Evolutionary conservation across 768 basidiomycete species (phyloP), one percentile per base, ranked within the genome.

Genomic region (Hypholoma fasciculare): DNA sequence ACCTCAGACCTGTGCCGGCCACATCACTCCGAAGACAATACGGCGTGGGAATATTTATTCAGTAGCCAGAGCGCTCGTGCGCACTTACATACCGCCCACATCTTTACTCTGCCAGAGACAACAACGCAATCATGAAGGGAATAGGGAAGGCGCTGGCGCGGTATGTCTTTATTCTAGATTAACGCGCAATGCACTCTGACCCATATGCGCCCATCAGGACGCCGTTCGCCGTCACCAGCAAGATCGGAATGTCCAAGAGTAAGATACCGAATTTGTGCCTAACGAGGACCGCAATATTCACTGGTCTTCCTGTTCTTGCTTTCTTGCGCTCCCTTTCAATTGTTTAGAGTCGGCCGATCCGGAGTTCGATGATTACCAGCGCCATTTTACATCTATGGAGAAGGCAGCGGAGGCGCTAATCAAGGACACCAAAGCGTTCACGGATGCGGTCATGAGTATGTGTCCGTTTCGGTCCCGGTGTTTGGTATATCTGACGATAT

Each of bases 211-310:
- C n/a, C 13, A 36, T 16, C 69, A 94, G 96, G 68, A 95, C 96
- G 54, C 97, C 97, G 67, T 94, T 95, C 75, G 76, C 92, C 68
- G 78, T 99, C 70, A 92, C 90, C 57, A 82, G 83, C 67, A 92
- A 87, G 78, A 88, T 90, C 65, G 97, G 97, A 30, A 89, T 94
- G 85, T 74, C 94, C 37, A 96, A 96, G 83, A 96, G 96, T 96
- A 69, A 77, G 85, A 61, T 59, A 34, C 26, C 30, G n/a, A 27
- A 13, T 13, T 26, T 34, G 14, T 12, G 20, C 49, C 8, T 54
- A 34, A 17, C 44, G 49, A 16, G 34, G 34, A 40, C n/a, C 26
- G 16, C 14, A 7, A 44, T 55, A 16, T 38, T 49, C 44, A 48
- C 52, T 57, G 40, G 36, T 51, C 44, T 19, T 36, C 12, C 27